These are phyloP conservation scores for Podaxis sp. DNA, from an alignment of 768 basidiomycete species.

Conservation along the genomic window DNA sequence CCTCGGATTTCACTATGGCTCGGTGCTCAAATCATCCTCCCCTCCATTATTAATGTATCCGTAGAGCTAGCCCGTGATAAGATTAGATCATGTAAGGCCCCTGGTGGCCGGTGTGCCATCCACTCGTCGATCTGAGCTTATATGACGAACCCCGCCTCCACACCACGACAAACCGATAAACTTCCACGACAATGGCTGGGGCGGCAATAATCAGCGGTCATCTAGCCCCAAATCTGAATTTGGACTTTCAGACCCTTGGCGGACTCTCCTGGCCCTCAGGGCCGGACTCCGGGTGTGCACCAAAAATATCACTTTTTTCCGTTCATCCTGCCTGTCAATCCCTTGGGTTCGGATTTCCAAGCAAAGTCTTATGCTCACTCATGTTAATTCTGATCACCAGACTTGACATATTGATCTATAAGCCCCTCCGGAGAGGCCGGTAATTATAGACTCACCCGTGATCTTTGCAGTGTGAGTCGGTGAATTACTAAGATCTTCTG, in stretches of 20 bases:
- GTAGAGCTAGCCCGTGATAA: not conserved
- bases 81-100: not conserved
- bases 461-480: not conserved
- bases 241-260: too few species aligned
- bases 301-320: not conserved
- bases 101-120: too few species aligned
- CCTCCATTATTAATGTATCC: not conserved
- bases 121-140: too few species aligned
- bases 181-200: too few species aligned
- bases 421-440: not conserved
- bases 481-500: not conserved
- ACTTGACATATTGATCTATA: not conserved
- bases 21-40: not conserved
- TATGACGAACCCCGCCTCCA: too few species aligned
- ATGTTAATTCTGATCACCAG: not conserved
- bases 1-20: constrained; percentile 9
- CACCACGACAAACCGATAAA: too few species aligned
- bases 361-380: not conserved
- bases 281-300: too few species aligned
- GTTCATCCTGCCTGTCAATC: not conserved
- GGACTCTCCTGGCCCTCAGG: too few species aligned
- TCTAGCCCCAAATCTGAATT: too few species aligned
- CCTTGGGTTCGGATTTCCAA: not conserved
- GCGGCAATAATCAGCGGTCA: too few species aligned
- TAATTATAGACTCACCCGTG: not conserved